Conservation (phyloP, 2,329 filamentous ascomycete genomes). For the Paraconiothyrium sp. region DNA sequence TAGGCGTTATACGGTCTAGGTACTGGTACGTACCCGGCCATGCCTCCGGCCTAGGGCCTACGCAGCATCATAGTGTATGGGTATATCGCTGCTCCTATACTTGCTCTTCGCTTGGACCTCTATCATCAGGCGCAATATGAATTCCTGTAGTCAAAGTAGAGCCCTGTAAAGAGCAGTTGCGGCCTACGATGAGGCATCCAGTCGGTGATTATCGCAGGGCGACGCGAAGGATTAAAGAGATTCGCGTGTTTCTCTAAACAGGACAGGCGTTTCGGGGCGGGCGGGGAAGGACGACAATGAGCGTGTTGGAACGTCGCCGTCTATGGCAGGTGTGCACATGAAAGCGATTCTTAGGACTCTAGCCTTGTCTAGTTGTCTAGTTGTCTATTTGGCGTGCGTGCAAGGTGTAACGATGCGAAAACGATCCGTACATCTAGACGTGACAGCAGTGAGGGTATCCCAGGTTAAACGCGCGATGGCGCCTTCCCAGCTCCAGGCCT, state of each 20-base stretch:
- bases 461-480: neutral
- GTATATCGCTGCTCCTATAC: neutral
- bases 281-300: neutral
- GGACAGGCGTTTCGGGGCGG: neutral
- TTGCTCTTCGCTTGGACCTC: neutral
- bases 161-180: neutral
- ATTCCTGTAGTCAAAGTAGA: neutral
- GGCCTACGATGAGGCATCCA: neutral
- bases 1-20: neutral
- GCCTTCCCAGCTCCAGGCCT: constrained; percentile 7
- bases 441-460: neutral
- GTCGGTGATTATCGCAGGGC: neutral
- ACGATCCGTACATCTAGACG: neutral
- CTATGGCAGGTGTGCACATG: neutral
- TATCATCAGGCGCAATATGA: neutral
- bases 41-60: neutral
- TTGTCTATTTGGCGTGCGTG: too few species aligned
- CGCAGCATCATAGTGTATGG: neutral
- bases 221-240: neutral
- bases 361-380: neutral
- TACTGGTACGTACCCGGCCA: neutral
- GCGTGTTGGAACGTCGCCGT: neutral
- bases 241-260: neutral
- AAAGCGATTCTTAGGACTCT: neutral
- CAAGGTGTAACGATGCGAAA: neutral